Conservation (phyloP, 768 basidiomycete species). For the Tulasnella calospora region DNA sequence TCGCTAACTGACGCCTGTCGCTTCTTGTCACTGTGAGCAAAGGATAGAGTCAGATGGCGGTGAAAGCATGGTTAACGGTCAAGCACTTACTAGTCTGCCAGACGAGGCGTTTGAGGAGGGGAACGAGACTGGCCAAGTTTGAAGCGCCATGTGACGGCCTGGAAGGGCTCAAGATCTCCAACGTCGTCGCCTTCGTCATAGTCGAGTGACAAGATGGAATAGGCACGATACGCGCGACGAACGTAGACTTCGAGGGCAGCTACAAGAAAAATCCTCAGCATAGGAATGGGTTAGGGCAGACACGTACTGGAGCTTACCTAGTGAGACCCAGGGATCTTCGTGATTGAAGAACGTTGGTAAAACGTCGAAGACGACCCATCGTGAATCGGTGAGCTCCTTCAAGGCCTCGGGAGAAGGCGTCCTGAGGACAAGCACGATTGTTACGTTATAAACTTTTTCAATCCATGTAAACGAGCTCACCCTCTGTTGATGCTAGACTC, state of each 20-base stretch:
- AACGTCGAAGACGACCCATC: slow-evolving; percentile 96
- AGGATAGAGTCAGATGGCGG: background rate
- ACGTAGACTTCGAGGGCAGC: slow-evolving; percentile 96
- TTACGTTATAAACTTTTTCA: slow-evolving; percentile 22
- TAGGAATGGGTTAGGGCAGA: background rate
- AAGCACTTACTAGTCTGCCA: slow-evolving; percentile 36
- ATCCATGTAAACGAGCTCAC: slow-evolving; percentile 38
- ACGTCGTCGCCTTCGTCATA: slow-evolving; percentile 86
- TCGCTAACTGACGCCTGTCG: slow-evolving; percentile 94
- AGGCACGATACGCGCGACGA: slow-evolving; percentile 91
- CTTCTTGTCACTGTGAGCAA: slow-evolving; percentile 48
- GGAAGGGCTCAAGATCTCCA: slow-evolving; percentile 77
- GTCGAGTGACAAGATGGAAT: slow-evolving; percentile 84
- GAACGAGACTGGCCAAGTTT: slow-evolving; percentile 85
- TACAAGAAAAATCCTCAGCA: slow-evolving; percentile 33
- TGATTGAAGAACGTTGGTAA: slow-evolving; percentile 93
- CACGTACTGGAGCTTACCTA: slow-evolving; percentile 50
- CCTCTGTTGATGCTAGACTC: slow-evolving; percentile 63
- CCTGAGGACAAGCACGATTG: slow-evolving; percentile 39
- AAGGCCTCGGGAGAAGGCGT: slow-evolving; percentile 81
- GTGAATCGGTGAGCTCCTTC: slow-evolving; percentile 89
- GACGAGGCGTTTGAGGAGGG: slow-evolving; percentile 73
- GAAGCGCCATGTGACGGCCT: slow-evolving; percentile 89
- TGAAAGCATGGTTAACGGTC: background rate
- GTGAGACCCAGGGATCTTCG: slow-evolving; percentile 71